Conservation (phyloP, 768 basidiomycete genomes). For the Porpolomopsis calyptriformis region DNA sequence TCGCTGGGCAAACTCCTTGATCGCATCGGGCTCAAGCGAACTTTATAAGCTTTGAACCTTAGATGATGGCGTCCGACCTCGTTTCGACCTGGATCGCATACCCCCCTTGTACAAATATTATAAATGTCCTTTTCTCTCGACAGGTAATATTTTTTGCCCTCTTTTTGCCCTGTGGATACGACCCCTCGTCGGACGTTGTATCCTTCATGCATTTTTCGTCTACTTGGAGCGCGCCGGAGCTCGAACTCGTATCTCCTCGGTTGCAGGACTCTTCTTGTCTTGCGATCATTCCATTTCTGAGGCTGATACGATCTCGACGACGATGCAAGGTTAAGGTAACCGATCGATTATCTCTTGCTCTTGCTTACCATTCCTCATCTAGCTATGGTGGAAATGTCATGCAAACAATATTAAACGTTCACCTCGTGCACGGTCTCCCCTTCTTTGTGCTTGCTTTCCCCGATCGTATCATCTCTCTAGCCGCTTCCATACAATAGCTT, state of each 20-base stretch:
- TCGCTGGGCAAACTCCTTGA: conserved; percentile 24
- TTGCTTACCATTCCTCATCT: not conserved
- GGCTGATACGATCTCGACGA: not conserved
- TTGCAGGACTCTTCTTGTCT: not conserved
- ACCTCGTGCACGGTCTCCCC: not conserved
- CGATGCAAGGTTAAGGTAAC: conserved; percentile 4
- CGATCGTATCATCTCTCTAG: not conserved
- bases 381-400: not conserved
- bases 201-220: not conserved
- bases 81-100: conserved; percentile 9
- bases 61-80: conserved; percentile 19
- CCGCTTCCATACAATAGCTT: conserved; percentile 3
- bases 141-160: conserved; percentile 9
- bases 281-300: not conserved
- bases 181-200: conserved; percentile 5
- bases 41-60: conserved; percentile 40
- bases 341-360: not conserved
- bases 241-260: not conserved
- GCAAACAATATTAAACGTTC: not conserved
- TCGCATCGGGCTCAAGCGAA: conserved; percentile 34
- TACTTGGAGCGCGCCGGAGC: not conserved
- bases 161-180: conserved; percentile 13
- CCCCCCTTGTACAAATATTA: conserved; percentile 28
- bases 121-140: conserved; percentile 29
- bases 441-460: not conserved